Percentiles rank a stretch among this genome's conserved stretches.
phyloP scores from a whole-genome alignment of 768 basidiomycete genomes.

The Russula vinacea region DNA sequence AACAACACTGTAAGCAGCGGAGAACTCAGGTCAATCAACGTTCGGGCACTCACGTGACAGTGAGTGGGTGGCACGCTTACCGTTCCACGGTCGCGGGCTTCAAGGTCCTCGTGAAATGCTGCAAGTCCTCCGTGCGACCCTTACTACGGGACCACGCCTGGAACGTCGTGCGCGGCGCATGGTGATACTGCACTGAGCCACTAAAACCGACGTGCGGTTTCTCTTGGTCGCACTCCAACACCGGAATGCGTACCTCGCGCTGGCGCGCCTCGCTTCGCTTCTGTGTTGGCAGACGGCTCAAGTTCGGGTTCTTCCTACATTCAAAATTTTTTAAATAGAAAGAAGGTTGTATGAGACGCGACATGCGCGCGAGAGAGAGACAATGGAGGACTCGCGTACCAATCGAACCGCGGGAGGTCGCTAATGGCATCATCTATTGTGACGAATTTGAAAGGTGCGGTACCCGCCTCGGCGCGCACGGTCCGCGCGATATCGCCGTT shows the following conservation, averaged over 20 bases:
- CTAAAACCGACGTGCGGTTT: slow-evolving; percentile 38
- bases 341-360: slow-evolving; percentile 5
- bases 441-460: slow-evolving; percentile 48
- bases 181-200: slow-evolving; percentile 37
- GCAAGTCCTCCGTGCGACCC: slow-evolving; percentile 49
- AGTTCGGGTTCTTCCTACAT: slow-evolving; percentile 28
- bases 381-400: slow-evolving; percentile 44
- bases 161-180: slow-evolving; percentile 39
- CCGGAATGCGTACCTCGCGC: slow-evolving; percentile 18
- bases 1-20: slow-evolving; percentile 45
- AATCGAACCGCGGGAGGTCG: slow-evolving; percentile 71
- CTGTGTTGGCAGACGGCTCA: slow-evolving; percentile 33
- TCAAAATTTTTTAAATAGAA: not conserved
- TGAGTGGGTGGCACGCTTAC: slow-evolving; percentile 37
- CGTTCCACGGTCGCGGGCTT: slow-evolving; percentile 52
- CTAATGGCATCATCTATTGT: slow-evolving; percentile 70
- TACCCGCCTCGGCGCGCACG: slow-evolving; percentile 48
- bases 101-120: slow-evolving; percentile 64
- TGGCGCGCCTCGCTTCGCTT: slow-evolving; percentile 22
- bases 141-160: slow-evolving; percentile 51
- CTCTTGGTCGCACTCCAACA: slow-evolving; percentile 43
- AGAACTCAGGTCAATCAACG: not conserved
- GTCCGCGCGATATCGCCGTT: slow-evolving; percentile 43
- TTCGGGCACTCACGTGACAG: not conserved
- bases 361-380: slow-evolving; percentile 3